phyloP scores from a whole-genome alignment of 1,139 yeast genomes.

The Suhomyces maxii region DNA sequence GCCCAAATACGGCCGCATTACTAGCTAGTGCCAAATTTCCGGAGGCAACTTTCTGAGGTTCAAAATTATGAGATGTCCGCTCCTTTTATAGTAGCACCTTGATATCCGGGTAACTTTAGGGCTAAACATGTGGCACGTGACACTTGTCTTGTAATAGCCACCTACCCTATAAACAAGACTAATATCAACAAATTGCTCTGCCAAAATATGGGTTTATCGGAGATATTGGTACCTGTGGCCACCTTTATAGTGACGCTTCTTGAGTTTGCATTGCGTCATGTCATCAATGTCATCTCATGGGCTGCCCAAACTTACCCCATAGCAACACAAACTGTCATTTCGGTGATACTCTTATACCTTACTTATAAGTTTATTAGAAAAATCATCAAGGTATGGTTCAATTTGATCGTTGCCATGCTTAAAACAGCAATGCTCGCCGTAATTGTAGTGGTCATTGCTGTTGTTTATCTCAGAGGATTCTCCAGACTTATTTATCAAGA shows the following conservation, averaged over 20 bases:
- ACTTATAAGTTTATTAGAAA: slow-evolving; percentile 22
- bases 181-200: neutral
- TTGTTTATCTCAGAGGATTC: slow-evolving; percentile 21
- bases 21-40: slow-evolving; percentile 32
- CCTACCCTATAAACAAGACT: neutral
- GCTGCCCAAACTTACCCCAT: slow-evolving; percentile 28
- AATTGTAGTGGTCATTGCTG: slow-evolving; percentile 9
- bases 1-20: slow-evolving; percentile 2
- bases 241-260: slow-evolving; percentile 14
- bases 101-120: slow-evolving; percentile 14
- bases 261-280: slow-evolving; percentile 17
- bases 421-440: slow-evolving; percentile 19
- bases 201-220: slow-evolving; percentile 4
- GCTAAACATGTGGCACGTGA: neutral
- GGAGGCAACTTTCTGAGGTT: slow-evolving; percentile 44
- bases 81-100: slow-evolving; percentile 7
- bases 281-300: slow-evolving; percentile 16
- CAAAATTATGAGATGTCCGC: slow-evolving; percentile 11
- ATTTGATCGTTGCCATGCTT: slow-evolving; percentile 22
- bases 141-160: neutral
- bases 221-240: slow-evolving; percentile 9
- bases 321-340: slow-evolving; percentile 20
- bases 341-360: slow-evolving; percentile 23
- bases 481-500: slow-evolving; percentile 13
- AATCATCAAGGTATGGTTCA: slow-evolving; percentile 29